phyloP scores from a whole-genome alignment of 2,329 filamentous ascomycete genomes.

The Thermothelomyces thermophilus region DNA sequence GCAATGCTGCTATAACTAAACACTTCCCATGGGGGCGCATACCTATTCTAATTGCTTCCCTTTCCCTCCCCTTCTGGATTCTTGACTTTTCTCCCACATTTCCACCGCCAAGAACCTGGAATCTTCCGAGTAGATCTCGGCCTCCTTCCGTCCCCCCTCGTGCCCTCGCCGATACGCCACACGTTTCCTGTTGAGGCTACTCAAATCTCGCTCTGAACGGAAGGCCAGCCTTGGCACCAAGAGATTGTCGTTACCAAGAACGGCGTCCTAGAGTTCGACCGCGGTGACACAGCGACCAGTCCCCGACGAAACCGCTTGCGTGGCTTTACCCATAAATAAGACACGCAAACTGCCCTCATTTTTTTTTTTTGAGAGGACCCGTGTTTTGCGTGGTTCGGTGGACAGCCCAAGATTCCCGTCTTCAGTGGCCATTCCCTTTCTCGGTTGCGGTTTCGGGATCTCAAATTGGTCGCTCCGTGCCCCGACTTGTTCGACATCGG shows the following conservation, averaged over 20 bases:
- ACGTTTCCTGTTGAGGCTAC: conserved; percentile 21
- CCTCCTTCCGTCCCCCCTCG: conserved; percentile 21
- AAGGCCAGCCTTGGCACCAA: conserved; percentile 22
- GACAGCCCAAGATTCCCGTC: background rate
- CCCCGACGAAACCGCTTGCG: conserved; percentile 2
- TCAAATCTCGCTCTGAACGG: conserved; percentile 23
- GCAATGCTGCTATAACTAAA: conserved; percentile 23
- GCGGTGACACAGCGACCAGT: conserved; percentile 10
- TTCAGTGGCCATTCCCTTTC: background rate
- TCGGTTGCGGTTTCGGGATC: background rate
- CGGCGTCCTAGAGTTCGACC: conserved; percentile 6
- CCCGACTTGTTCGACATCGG: background rate
- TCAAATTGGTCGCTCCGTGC: background rate
- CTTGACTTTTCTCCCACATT: background rate
- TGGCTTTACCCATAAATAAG: conserved; percentile 7
- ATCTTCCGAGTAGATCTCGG: conserved; percentile 24
- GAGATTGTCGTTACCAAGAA: conserved; percentile 17
- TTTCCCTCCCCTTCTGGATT: conserved; percentile 3
- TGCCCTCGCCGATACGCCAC: conserved; percentile 20
- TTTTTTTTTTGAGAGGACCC: no score
- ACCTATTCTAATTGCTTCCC: conserved; percentile 3
- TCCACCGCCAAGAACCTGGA: conserved; percentile 19
- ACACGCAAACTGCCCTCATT: background rate
- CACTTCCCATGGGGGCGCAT: conserved; percentile 16
- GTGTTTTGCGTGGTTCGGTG: background rate